Evolutionary conservation across 805 yeast genomes (phyloP).

Genomic region (Diddensiella santjacobensis): DNA sequence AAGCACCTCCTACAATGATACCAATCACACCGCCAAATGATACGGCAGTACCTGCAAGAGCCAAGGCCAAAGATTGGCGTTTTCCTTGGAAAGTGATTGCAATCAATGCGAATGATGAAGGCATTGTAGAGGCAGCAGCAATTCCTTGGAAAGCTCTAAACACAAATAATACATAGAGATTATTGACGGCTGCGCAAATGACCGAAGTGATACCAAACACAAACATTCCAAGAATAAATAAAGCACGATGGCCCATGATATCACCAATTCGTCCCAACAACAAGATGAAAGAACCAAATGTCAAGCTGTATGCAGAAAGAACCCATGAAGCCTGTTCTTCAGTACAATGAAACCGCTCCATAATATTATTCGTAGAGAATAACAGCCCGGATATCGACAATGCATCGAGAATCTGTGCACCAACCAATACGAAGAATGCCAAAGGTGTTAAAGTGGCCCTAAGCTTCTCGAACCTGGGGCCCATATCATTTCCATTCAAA

Average conservation of each 20-base stretch:
- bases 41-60: constrained; percentile 28
- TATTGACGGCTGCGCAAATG: constrained; percentile 37
- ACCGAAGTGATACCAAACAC: constrained; percentile 31
- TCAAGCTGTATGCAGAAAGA: constrained; percentile 42
- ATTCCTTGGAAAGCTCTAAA: constrained; percentile 46
- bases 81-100: constrained; percentile 32
- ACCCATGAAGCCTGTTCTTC: constrained; percentile 35
- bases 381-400: constrained; percentile 27
- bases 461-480: not conserved
- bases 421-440: constrained; percentile 15
- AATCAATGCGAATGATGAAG: constrained; percentile 36
- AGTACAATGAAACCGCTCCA: constrained; percentile 19
- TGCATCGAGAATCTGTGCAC: constrained; percentile 25
- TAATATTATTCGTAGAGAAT: constrained; percentile 21
- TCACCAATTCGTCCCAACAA: constrained; percentile 43
- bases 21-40: constrained; percentile 41
- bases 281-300: constrained; percentile 44
- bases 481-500: not conserved
- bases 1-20: constrained; percentile 44
- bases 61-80: constrained; percentile 30
- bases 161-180: constrained; percentile 38
- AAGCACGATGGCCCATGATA: constrained; percentile 39
- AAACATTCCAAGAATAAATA: constrained; percentile 30
- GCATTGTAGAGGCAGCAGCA: constrained; percentile 41
- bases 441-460: constrained; percentile 8